A percentile compares a stretch with the other conserved stretches of the same genome.
Conservation (phyloP, 495 filamentous ascomycete species). For the Podospora australis region DNA sequence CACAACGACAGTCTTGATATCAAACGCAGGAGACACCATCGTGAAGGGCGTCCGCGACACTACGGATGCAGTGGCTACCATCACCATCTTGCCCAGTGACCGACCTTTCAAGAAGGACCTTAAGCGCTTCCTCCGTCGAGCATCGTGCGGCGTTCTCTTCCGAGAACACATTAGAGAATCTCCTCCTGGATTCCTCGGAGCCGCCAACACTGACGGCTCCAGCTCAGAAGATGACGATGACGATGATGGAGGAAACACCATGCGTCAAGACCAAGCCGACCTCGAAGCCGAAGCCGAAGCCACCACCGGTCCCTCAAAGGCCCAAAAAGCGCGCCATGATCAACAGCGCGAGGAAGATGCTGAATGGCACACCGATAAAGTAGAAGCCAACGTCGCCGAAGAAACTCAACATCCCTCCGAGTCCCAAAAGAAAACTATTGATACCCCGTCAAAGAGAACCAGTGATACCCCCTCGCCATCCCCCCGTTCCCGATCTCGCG, state of each 20-base stretch:
- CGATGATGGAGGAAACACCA: slow-evolving; percentile 2
- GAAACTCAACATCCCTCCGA: slow-evolving; percentile 3
- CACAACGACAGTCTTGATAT: slow-evolving; percentile 76
- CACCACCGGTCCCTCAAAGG: slow-evolving; percentile 8
- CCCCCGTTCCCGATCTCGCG: background rate
- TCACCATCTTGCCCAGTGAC: slow-evolving; percentile 74
- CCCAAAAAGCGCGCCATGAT: too few relatives aligned
- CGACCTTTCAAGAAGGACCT: slow-evolving; percentile 38
- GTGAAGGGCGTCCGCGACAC: slow-evolving; percentile 62
- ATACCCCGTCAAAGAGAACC: too few relatives aligned
- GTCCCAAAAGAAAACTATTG: slow-evolving; percentile 3
- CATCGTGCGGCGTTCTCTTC: slow-evolving; percentile 36
- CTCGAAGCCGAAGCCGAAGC: slow-evolving; percentile 12
- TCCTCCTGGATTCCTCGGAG: slow-evolving; percentile 40
- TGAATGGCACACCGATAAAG: slow-evolving; percentile 8
- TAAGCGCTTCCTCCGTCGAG: slow-evolving; percentile 26
- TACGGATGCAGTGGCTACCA: slow-evolving; percentile 61
- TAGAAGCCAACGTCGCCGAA: slow-evolving; percentile 13
- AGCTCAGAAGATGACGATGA: slow-evolving; percentile 17
- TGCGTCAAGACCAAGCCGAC: slow-evolving; percentile 15
- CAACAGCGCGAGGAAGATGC: slow-evolving; percentile 15
- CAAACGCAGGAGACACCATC: slow-evolving; percentile 74
- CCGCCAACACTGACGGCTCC: slow-evolving; percentile 16
- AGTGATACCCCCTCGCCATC: background rate
- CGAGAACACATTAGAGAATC: slow-evolving; percentile 24